These are phyloP conservation scores for Zanthoxylum bungeanum DNA, from an alignment of 345 rosid species.

Conservation along the genomic window DNA sequence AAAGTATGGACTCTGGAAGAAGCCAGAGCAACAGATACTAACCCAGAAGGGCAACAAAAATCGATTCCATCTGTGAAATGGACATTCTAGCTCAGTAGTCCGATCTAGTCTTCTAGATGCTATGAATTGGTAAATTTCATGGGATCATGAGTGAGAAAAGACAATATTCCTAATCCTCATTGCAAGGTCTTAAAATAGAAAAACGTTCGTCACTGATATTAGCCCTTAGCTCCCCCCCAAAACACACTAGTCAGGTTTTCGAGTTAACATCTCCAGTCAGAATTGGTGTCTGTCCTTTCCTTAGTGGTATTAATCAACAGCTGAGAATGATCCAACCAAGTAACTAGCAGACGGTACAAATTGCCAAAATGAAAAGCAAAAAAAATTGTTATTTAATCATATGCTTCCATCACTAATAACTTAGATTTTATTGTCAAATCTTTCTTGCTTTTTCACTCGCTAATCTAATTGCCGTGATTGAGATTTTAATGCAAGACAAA, in stretches of 20 bases:
- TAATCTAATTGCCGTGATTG: neutral
- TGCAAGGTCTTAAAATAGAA: neutral
- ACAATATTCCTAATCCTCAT: neutral
- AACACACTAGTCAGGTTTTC: neutral
- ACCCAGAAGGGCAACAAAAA: neutral
- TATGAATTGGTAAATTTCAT: neutral
- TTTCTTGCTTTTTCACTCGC: neutral
- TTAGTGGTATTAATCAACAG: neutral
- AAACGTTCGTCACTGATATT: neutral
- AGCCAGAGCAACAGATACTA: neutral
- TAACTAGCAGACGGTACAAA: neutral
- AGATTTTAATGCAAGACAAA: neutral
- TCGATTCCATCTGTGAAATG: neutral
- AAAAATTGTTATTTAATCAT: neutral
- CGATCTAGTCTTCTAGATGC: neutral
- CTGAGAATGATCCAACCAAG: neutral
- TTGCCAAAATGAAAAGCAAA: neutral
- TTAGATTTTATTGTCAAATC: neutral
- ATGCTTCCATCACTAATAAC: neutral
- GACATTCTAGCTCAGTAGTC: neutral
- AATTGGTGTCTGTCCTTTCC: neutral
- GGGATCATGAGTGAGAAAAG: neutral
- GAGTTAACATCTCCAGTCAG: neutral
- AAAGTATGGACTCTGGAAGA: neutral
- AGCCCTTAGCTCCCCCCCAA: neutral